These are phyloP conservation scores for Kalmusia sp. DNA, from an alignment of 2,329 filamentous ascomycete species.

Conservation along the genomic window DNA sequence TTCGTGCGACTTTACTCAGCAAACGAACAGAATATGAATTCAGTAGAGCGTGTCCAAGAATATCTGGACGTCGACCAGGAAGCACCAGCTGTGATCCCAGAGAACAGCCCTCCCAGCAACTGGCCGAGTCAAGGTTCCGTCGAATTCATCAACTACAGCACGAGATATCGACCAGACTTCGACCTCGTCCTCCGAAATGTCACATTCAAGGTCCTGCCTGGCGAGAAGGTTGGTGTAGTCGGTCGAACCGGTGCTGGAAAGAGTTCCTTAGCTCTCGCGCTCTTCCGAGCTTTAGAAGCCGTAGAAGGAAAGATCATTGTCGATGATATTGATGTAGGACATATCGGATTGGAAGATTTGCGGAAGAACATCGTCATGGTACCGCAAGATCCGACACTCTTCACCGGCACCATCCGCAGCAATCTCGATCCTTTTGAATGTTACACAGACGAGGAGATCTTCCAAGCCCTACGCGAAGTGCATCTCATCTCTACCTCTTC, in stretches of 20 bases:
- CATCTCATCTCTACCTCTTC: constrained; percentile 73
- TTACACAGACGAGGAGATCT: constrained; percentile 91
- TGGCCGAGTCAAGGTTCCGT: constrained; percentile 90
- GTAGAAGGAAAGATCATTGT: constrained; percentile 89
- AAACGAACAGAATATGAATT: constrained; percentile 99
- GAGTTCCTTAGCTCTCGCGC: constrained; percentile 88
- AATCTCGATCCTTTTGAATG: constrained; percentile 92
- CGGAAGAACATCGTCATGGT: constrained; percentile 96
- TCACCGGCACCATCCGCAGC: constrained; percentile 87
- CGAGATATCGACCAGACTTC: constrained; percentile 85
- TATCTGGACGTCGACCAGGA: constrained; percentile 97
- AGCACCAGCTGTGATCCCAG: constrained; percentile 76
- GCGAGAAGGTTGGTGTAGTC: constrained; percentile 95
- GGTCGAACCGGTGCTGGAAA: constrained; percentile 96
- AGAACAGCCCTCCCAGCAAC: constrained; percentile 76
- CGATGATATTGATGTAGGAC: constrained; percentile 85
- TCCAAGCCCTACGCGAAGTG: constrained; percentile 82
- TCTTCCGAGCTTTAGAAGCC: constrained; percentile 93
- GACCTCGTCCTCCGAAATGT: constrained; percentile 85
- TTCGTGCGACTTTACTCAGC: constrained; percentile 90
- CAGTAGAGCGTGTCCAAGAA: constrained; percentile 95
- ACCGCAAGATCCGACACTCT: constrained; percentile 93
- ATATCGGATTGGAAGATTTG: constrained; percentile 90
- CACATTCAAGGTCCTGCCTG: constrained; percentile 82
- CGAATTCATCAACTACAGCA: constrained; percentile 88